Conservation (phyloP, 495 filamentous ascomycete genomes). For the Aspergillus kassunensis region DNA sequence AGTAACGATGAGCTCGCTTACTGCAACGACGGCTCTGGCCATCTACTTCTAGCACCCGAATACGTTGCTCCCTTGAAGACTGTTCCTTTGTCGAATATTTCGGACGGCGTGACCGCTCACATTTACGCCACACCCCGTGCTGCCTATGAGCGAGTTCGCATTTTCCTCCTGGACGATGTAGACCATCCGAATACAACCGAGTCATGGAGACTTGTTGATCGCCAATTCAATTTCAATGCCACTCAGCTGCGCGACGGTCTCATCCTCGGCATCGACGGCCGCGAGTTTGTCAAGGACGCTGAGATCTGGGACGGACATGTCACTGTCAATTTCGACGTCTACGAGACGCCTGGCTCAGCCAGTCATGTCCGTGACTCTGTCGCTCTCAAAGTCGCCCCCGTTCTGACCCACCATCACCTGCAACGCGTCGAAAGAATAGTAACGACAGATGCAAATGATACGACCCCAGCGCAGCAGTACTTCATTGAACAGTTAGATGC, state of each 20-base stretch:
- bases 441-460: neutral
- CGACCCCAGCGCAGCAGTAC: neutral
- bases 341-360: constrained; percentile 1
- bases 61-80: constrained; percentile 5
- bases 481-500: constrained; percentile 2
- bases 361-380: constrained; percentile 15
- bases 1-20: constrained; percentile 18
- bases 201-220: neutral
- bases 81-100: neutral
- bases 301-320: constrained; percentile 2
- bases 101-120: neutral
- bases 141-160: constrained; percentile 5
- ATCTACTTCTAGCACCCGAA: constrained; percentile 15
- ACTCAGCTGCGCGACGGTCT: neutral
- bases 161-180: constrained; percentile 1
- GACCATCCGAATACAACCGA: neutral
- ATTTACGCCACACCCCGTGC: neutral
- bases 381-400: constrained; percentile 7
- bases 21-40: constrained; percentile 42
- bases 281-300: constrained; percentile 2
- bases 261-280: neutral
- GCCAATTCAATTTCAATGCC: neutral
- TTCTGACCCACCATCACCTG: constrained; percentile 10
- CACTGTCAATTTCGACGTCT: constrained; percentile 3
- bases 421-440: constrained; percentile 4